Evolutionary conservation across 2,329 filamentous ascomycete species (phyloP).

Genomic region (Penicillium freii): DNA sequence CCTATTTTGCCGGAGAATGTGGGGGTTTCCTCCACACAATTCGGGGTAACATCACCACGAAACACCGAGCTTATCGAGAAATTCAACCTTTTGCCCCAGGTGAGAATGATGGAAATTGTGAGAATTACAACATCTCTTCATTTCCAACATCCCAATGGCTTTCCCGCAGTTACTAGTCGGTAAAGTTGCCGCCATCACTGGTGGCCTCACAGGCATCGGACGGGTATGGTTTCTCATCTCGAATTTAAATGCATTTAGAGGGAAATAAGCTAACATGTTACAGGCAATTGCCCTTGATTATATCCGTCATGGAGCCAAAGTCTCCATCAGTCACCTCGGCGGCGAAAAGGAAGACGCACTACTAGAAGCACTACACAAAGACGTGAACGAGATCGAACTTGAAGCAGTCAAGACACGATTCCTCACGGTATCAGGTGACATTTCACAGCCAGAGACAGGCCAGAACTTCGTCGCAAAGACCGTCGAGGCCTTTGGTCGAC

Average conservation of each 20-base stretch:
- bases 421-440: conserved; percentile 71
- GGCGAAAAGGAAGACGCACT: conserved; percentile 31
- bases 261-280: background rate
- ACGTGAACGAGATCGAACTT: conserved; percentile 28
- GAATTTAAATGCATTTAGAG: background rate
- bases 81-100: background rate
- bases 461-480: conserved; percentile 64
- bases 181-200: conserved; percentile 83
- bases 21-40: conserved; percentile 20
- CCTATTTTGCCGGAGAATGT: background rate
- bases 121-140: background rate
- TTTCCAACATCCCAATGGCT: conserved; percentile 23
- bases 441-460: conserved; percentile 71
- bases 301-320: conserved; percentile 71
- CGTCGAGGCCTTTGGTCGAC: conserved; percentile 53
- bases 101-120: background rate
- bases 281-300: conserved; percentile 76
- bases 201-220: conserved; percentile 82
- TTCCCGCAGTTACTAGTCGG: conserved; percentile 58
- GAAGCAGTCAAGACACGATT: conserved; percentile 45
- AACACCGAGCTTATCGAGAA: conserved; percentile 27
- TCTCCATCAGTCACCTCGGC: conserved; percentile 77
- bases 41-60: conserved; percentile 37
- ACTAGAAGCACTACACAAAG: conserved; percentile 31
- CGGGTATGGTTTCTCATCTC: conserved; percentile 42